Evolutionary conservation across 768 basidiomycete genomes (phyloP).

Genomic region (Tulasnella sp.): DNA sequence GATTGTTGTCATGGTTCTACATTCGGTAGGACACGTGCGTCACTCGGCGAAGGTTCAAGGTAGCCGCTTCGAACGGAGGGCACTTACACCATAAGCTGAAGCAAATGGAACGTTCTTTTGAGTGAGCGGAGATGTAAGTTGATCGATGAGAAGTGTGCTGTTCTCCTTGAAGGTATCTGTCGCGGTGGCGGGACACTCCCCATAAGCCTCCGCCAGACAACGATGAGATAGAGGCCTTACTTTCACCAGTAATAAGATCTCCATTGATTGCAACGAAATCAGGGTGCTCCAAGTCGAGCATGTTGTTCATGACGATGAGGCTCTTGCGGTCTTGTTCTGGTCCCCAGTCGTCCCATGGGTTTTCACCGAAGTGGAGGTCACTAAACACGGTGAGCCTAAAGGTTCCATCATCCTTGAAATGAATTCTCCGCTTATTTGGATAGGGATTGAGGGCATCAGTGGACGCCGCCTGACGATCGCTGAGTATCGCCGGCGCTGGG

Average conservation of each 20-base stretch:
- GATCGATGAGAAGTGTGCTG: conserved; percentile 59
- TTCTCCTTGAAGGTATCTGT: conserved; percentile 50
- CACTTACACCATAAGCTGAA: conserved; percentile 57
- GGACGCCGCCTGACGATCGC: neutral
- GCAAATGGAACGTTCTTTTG: conserved; percentile 58
- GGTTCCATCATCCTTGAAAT: conserved; percentile 53
- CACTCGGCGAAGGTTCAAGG: too few species aligned
- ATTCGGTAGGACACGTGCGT: neutral
- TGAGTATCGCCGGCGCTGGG: neutral
- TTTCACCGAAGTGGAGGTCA: conserved; percentile 74
- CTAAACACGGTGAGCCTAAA: conserved; percentile 73
- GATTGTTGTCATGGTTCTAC: conserved; percentile 72
- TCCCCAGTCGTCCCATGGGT: conserved; percentile 58
- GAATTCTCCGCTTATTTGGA: too few species aligned
- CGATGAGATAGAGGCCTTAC: conserved; percentile 36
- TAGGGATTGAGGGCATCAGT: conserved; percentile 41
- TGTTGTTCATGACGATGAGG: conserved; percentile 50
- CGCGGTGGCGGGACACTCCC: neutral
- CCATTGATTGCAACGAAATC: conserved; percentile 69
- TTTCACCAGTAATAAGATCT: conserved; percentile 73
- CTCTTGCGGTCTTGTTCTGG: conserved; percentile 62
- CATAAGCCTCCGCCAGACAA: too few species aligned
- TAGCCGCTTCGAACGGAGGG: too few species aligned
- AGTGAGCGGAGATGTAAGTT: conserved; percentile 59
- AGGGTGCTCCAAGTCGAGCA: conserved; percentile 56